These are phyloP conservation scores for Plasmopara muralis DNA, from an alignment of 352 stramenopile species.

Conservation along the genomic window DNA sequence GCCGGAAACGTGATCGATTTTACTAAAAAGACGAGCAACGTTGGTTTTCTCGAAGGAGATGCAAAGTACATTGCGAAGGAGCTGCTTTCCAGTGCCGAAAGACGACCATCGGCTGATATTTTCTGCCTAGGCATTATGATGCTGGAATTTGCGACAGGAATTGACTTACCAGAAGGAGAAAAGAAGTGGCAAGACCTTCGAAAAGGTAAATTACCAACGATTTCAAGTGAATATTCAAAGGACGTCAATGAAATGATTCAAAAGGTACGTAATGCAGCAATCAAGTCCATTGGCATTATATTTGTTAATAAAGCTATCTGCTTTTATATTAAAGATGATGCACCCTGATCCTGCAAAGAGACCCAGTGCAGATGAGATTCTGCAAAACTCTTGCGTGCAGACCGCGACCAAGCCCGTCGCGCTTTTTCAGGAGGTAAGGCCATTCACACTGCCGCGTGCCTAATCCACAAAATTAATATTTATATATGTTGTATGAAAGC, in stretches of 20 bases:
- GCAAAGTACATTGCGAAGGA: constrained; percentile 89
- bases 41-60: constrained; percentile 90
- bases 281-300: background rate
- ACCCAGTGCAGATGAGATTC: constrained; percentile 35
- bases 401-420: constrained; percentile 9
- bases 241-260: constrained; percentile 32
- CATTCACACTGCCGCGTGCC: background rate
- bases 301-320: background rate
- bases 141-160: constrained; percentile 45
- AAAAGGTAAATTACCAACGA: constrained; percentile 33
- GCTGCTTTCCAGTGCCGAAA: constrained; percentile 63
- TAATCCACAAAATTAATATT: too few relatives aligned
- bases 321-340: constrained; percentile 47
- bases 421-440: constrained; percentile 26
- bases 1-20: constrained; percentile 45
- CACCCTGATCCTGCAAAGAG: constrained; percentile 32
- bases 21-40: constrained; percentile 13
- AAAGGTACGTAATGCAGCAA: constrained; percentile 25
- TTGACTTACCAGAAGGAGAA: constrained; percentile 39
- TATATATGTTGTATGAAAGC: constrained; percentile 4
- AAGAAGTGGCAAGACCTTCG: constrained; percentile 67
- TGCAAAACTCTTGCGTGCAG: constrained; percentile 23
- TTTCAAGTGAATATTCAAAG: constrained; percentile 42
- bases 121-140: constrained; percentile 89
- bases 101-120: constrained; percentile 86